Conservation (phyloP, 192 early-diverging fungal genomes). For the Gryganskiella cystojenkinii region DNA sequence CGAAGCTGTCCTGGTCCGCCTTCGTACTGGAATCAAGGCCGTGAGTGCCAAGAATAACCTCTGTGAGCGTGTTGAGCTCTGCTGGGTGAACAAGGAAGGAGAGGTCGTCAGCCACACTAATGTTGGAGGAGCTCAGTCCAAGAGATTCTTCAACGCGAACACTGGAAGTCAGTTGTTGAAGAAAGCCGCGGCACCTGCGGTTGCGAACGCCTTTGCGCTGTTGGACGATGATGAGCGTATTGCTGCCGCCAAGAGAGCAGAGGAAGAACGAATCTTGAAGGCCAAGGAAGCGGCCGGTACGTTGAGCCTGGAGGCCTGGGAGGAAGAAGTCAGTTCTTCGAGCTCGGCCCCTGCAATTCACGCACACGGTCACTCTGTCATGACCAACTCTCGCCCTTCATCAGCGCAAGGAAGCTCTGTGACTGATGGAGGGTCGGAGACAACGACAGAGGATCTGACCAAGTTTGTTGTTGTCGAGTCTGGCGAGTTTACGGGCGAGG, state of each 20-base stretch:
- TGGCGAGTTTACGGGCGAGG: slow-evolving; percentile 47
- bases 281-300: slow-evolving; percentile 50
- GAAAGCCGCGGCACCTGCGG: slow-evolving; percentile 16
- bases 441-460: slow-evolving; percentile 31
- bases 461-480: slow-evolving; percentile 49
- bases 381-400: not conserved
- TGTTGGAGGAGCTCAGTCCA: slow-evolving; percentile 32
- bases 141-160: slow-evolving; percentile 31
- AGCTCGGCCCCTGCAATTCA: not conserved
- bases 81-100: slow-evolving; percentile 66
- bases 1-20: slow-evolving; percentile 56
- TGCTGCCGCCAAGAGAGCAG: slow-evolving; percentile 36
- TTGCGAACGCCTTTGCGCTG: slow-evolving; percentile 39
- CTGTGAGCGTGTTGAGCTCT: slow-evolving; percentile 56
- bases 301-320: slow-evolving; percentile 46
- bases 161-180: slow-evolving; percentile 17
- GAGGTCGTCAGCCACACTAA: slow-evolving; percentile 59
- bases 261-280: slow-evolving; percentile 43
- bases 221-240: slow-evolving; percentile 46
- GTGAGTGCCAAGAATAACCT: slow-evolving; percentile 42
- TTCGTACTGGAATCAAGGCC: slow-evolving; percentile 53
- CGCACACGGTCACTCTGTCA: slow-evolving; percentile 3
- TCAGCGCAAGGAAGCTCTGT: not conserved
- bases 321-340: slow-evolving; percentile 24
- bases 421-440: not conserved